A percentile compares a stretch with the other conserved stretches of the same genome.
phyloP scores from a whole-genome alignment of 2,329 filamentous ascomycete genomes.

The Dactylonectria estremocensis region DNA sequence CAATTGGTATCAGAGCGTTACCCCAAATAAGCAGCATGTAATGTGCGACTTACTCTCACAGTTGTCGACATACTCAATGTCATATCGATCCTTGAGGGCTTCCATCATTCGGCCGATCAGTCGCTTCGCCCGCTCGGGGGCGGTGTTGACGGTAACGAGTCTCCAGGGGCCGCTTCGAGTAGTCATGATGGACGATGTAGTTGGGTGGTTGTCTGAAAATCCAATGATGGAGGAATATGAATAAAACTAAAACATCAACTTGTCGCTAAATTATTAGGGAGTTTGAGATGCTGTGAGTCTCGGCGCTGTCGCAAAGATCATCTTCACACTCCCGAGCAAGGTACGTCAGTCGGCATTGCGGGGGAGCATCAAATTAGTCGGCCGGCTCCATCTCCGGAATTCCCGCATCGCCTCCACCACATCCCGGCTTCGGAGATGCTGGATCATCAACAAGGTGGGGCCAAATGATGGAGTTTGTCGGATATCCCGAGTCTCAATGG shows the following conservation, averaged over 20 bases:
- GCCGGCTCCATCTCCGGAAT: constrained; percentile 29
- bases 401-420: constrained; percentile 25
- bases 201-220: background rate
- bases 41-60: constrained; percentile 64
- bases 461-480: background rate
- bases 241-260: background rate
- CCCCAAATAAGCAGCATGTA: background rate
- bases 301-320: constrained; percentile 8
- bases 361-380: constrained; percentile 7
- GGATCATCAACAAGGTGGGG: constrained; percentile 2
- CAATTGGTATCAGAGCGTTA: background rate
- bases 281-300: constrained; percentile 19
- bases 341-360: constrained; percentile 15
- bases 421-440: constrained; percentile 19
- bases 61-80: constrained; percentile 75
- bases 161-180: constrained; percentile 66
- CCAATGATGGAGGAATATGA: background rate
- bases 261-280: constrained; percentile 14
- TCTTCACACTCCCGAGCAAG: background rate
- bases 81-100: constrained; percentile 74
- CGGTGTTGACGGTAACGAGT: constrained; percentile 78
- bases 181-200: constrained; percentile 17
- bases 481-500: constrained; percentile 23
- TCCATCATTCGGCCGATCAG: constrained; percentile 75
- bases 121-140: constrained; percentile 74